These are phyloP conservation scores for Rhododendron molle DNA, from an alignment of 148 eudicot species.

Conservation along the genomic window DNA sequence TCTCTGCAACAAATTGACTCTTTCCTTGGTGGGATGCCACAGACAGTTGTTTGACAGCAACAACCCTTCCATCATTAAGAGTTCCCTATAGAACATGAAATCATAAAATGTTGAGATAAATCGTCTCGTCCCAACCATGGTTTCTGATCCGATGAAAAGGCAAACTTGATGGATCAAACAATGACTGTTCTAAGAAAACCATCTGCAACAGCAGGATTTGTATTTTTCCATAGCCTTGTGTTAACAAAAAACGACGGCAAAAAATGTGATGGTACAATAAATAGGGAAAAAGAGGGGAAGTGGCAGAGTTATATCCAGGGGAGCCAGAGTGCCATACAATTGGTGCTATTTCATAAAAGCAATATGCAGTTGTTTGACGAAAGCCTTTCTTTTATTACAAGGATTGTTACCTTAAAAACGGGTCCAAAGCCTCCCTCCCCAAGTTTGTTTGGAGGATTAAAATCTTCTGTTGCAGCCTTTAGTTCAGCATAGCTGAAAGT, in stretches of 20 bases:
- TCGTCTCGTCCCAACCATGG: background rate
- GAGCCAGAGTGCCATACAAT: background rate
- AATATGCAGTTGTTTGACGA: background rate
- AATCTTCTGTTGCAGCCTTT: conserved; percentile 60
- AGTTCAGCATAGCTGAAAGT: conserved; percentile 65
- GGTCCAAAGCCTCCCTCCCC: conserved; percentile 77
- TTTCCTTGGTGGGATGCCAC: conserved; percentile 81
- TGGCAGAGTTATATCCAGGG: background rate
- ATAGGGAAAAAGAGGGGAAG: background rate
- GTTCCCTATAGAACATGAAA: conserved; percentile 50
- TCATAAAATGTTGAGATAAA: background rate
- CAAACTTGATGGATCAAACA: background rate
- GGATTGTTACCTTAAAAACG: conserved; percentile 46
- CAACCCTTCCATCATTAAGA: conserved; percentile 61
- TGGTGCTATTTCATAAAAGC: background rate
- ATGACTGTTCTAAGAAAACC: background rate
- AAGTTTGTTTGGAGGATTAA: conserved; percentile 44
- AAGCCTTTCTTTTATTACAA: background rate
- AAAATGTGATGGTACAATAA: background rate
- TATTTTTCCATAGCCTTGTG: background rate
- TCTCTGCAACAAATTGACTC: conserved; percentile 79
- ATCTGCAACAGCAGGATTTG: background rate
- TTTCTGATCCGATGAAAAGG: background rate
- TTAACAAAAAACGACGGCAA: background rate
- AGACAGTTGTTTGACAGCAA: conserved; percentile 84